Evolutionary conservation across 106 monocot genomes (phyloP).

Genomic region (Apostasia ramifera): DNA sequence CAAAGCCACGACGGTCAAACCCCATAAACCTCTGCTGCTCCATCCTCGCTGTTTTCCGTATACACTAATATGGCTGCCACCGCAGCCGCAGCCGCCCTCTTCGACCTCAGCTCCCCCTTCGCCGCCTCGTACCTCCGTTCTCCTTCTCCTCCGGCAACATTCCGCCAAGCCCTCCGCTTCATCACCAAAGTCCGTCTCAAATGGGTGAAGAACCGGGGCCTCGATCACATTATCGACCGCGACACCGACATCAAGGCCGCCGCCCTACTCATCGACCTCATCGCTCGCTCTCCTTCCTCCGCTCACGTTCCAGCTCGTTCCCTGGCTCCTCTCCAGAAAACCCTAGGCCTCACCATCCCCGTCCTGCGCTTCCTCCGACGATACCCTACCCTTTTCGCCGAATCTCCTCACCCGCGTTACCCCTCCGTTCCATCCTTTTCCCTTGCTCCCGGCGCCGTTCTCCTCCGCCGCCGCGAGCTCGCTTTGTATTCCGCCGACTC

Average conservation of each 20-base stretch:
- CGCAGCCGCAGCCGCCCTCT: background rate
- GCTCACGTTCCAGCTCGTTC: constrained; percentile 32
- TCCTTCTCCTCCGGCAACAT: background rate
- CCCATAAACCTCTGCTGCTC: background rate
- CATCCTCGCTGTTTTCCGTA: background rate
- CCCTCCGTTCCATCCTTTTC: constrained; percentile 66
- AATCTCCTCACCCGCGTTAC: constrained; percentile 55
- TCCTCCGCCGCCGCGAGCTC: constrained; percentile 43
- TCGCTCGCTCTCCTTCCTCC: constrained; percentile 39
- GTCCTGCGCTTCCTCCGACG: constrained; percentile 94
- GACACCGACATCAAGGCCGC: constrained; percentile 80
- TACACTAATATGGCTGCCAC: background rate
- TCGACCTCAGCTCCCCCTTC: background rate
- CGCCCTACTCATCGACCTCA: constrained; percentile 58
- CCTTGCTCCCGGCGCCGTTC: constrained; percentile 34
- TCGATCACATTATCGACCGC: constrained; percentile 93
- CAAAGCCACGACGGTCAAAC: too few species aligned
- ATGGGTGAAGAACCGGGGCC: constrained; percentile 82
- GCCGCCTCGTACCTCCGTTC: background rate
- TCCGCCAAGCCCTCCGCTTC: background rate
- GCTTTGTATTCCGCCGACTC: constrained; percentile 12
- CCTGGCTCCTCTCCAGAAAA: constrained; percentile 62
- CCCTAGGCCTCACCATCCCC: constrained; percentile 79
- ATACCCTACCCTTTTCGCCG: constrained; percentile 78
- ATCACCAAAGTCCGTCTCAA: constrained; percentile 67